Evolutionary conservation across 345 rosid genomes (phyloP).

Genomic region (Salix exigua): DNA sequence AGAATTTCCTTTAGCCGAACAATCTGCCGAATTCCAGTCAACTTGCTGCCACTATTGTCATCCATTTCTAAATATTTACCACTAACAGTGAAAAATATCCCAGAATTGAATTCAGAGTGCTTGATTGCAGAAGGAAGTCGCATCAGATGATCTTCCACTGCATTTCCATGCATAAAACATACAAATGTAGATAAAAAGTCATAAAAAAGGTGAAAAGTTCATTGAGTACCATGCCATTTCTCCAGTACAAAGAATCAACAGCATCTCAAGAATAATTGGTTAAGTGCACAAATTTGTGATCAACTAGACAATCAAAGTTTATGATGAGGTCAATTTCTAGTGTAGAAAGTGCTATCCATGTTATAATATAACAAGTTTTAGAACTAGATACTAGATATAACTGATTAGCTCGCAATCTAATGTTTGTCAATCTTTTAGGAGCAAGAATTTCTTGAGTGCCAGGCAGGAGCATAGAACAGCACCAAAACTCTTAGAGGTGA

Average conservation of each 20-base stretch:
- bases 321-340: not conserved
- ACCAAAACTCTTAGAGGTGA: not conserved
- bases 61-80: slow-evolving; percentile 49
- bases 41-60: slow-evolving; percentile 49
- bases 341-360: not conserved
- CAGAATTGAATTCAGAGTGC: slow-evolving; percentile 18
- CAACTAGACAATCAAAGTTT: not conserved
- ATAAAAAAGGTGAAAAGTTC: not conserved
- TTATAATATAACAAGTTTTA: not conserved
- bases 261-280: not conserved
- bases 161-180: slow-evolving; percentile 9
- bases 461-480: not conserved
- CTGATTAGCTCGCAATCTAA: not conserved
- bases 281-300: not conserved
- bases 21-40: slow-evolving; percentile 76
- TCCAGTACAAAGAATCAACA: not conserved
- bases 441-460: not conserved
- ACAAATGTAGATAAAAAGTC: not conserved
- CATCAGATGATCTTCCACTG: slow-evolving; percentile 46
- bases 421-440: not conserved
- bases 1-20: slow-evolving; percentile 76
- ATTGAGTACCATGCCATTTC: not conserved
- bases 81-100: slow-evolving; percentile 19
- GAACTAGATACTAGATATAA: not conserved
- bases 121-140: slow-evolving; percentile 29